Base-by-base conservation (phyloP, 495 filamentous ascomycete species). In the Amniculicola lignicola region DNA sequence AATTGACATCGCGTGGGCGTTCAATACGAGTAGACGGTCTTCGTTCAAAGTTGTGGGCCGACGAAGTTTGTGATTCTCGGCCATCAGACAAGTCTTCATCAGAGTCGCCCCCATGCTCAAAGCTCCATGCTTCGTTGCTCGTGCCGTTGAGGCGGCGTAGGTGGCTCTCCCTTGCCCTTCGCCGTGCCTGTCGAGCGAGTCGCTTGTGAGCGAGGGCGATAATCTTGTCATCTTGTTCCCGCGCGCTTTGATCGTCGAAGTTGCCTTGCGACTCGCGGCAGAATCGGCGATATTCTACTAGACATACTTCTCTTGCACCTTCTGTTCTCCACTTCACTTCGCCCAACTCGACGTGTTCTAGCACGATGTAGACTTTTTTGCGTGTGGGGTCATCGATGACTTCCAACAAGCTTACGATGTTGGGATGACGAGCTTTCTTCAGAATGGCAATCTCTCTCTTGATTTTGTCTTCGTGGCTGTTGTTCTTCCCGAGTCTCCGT, bases 381-480 rank as follows among this genome's bases (percentile, higher is more conserved):
- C 86, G 79, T 60, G 89, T 86, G 1, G 91, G 90, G 68, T 99
- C 93, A 64, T 99, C 93, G 63, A 99, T 97, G 63, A 99, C 90
- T 70, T 99, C 93, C 22, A 96, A 79, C 43, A 99, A 75, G 64
- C 87, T 90, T 54, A 97, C 94, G 35, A 99, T 87, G 59, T 97
- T 95, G 14, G 89, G 85, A 71, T 99, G 93, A 12, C 90, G 84
- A 38, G 92, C 93, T 75, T 97, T 97, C 71, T 99, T 99, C 55
- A 99, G 74, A 50, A 99, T 96, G 58, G 93, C 93, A 56, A 99
- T 92, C 74, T 98, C 93, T 66, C 85, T 84, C 74, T 95, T 96
- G 53, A 95, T 91, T 74, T 96, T 96, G 67, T 94, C 89, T 64
- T 91, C 88, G 18, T 88, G 84, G 41, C 83, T 82, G 1, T 79